Base-by-base conservation (phyloP, 1,284 basidiomycete genomes). In the Ustilago shanxiensis region DNA sequence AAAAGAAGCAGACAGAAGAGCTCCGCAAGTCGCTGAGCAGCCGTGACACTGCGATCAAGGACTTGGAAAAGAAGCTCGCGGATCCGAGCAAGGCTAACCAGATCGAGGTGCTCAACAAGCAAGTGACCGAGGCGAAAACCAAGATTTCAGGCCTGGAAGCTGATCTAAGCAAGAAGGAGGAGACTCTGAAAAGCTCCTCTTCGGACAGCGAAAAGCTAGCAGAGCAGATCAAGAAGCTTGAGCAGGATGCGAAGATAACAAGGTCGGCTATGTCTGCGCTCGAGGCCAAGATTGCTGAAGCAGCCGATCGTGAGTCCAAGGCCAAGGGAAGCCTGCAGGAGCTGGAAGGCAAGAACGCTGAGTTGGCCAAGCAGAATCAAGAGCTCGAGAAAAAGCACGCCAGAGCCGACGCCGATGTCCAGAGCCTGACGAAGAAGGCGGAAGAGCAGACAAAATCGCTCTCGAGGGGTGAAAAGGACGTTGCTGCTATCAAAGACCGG, bases 11-110 rank as follows among this genome's bases (percentile, higher is more conserved):
- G 31, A 65, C 41, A 26, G 72, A 65, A 0, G 72, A 76, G 2
- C 61, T 76, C 2, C 61, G 58, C 18, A 51, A 64, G 22, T 49
- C 53, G 7, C 58, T 70, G 37, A 14, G 49, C 13, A 44, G 20
- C 26, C 51, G 31, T 8, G 64, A 76, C 10, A 37, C 50, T 13
- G 56, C 62, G 20, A 59, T 72, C 18, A 24, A 58, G 18, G 69
- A 72, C 20, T 68, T 79, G 22, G 60, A 79, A 44, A 70, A 35
- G 39, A 66, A 76, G 56, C 69, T 79, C 0, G 60, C 69, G 4
- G 76, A 78, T 31, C 65, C 63, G 9, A 78, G 60, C 60, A 63
- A 75, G 47, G 65, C 62, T 20, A 71, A 74, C 16, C 64, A 80
- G 60, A 71, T 70, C 59, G 65, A 75, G 1, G 28, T 60, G 24